Percentiles rank a stretch among this genome's conserved stretches.
Conservation (phyloP, 2,329 filamentous ascomycete genomes). For the Colletotrichum incanum region DNA sequence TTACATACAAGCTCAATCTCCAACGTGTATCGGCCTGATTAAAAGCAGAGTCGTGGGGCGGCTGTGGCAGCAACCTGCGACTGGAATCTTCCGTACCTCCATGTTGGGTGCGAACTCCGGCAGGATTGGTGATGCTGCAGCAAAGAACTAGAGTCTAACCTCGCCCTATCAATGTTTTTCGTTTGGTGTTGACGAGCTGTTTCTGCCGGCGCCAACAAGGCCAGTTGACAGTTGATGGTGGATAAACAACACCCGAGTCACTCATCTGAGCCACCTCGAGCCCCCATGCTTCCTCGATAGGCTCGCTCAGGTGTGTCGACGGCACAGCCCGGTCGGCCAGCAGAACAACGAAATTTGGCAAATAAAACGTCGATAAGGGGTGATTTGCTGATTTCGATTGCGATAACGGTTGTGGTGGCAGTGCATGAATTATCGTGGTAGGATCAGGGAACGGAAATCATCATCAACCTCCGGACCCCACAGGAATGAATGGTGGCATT, state of each 20-base stretch:
- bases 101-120: conserved; percentile 5
- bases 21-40: conserved; percentile 20
- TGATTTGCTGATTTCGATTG: conserved; percentile 28
- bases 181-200: background rate
- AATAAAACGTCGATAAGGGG: conserved; percentile 14
- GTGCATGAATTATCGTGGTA: conserved; percentile 37
- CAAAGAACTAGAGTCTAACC: conserved; percentile 15
- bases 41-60: background rate
- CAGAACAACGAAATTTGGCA: background rate
- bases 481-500: conserved; percentile 22
- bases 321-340: conserved; percentile 22
- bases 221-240: conserved; percentile 6
- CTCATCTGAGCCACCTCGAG: background rate
- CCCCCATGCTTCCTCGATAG: background rate
- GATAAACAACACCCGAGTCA: background rate
- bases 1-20: conserved; percentile 27
- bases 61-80: background rate
- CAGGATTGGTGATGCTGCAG: conserved; percentile 7
- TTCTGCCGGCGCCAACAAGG: background rate
- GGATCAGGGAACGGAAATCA: conserved; percentile 36
- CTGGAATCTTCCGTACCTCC: background rate
- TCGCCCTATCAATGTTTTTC: background rate
- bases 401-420: conserved; percentile 33
- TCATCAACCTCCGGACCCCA: background rate
- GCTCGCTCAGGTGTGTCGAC: conserved; percentile 7